Evolutionary conservation across 805 yeast genomes (phyloP), one percentile per base, ranked within the genome.

Genomic region (Yarrowia sp.): DNA sequence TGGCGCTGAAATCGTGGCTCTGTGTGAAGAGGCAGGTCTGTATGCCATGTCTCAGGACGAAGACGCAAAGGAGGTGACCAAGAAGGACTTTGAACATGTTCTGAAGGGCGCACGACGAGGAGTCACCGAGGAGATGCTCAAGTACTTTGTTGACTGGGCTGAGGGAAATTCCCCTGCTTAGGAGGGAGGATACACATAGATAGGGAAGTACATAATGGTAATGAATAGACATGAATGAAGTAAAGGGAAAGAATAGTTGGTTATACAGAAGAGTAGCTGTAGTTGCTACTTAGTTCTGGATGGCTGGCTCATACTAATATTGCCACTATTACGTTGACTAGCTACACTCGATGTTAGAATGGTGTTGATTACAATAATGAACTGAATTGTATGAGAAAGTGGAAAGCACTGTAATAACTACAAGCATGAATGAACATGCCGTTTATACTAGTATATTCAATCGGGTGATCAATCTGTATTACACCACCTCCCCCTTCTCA

Each of bases 21-120:
- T 94, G 22, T 91, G 97, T 74, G 98, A 93, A 77, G 98, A 94
- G 77, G 97, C 98, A 0, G 99, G 99, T 1, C 79, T 95, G 12
- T 86, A 90, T n/a, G 97, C 98, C 0, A 87, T 95, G 69, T 92
- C 91, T 89, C 97, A 91, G 72, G 79, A 90, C 71, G 77, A 84
- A 7, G 79, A 86, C 4, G 73, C 73, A 16, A 70, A 53, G 49
- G 49, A 67, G 58, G 69, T 69, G 35, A 26, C 22, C 22, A 83
- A 90, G 9, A 16, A 10, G 19, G 74, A 75, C 0, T 92, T 92
- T 73, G 87, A 84, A 36, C 82, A 81, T 67, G 98, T 97, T 0
- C 74, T 94, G 67, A 73, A 75, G 38, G 89, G 87, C 1, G 84
- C 93, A 19, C 85, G 92, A 10, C 85, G 84, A 74, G 95, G 94